Base-by-base conservation (phyloP, 225 moss, liverwort and hornwort species). In the Asterella californica region DNA sequence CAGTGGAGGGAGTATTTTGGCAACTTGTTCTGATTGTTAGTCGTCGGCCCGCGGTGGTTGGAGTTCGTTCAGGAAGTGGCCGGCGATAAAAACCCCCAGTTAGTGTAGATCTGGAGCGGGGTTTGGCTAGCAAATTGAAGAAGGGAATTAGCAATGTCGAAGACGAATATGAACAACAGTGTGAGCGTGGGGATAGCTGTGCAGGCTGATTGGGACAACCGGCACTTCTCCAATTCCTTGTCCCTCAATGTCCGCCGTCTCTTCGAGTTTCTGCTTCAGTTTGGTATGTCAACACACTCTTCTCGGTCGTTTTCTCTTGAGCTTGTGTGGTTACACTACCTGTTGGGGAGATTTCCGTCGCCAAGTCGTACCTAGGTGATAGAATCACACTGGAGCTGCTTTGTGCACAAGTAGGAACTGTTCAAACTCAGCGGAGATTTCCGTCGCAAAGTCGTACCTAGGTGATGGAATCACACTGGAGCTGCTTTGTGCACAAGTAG, bases 131-230 rank as follows among this genome's bases (percentile, higher is more conserved):
- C 25, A 25, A 10, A 71, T 42, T 71, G 22, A 5, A 45, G 71
- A 27, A 72, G 37, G 46, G 25, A 24, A 76, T 45, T 32, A 60
- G 60, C 38, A 78, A 93, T 93, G 93, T 90, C 93, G 82, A 93
- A 93, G 88, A 90, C 87, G 72, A 94, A 86, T 64, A 93, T 93
- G 81, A 93, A 85, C 42, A 94, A 92, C 76, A 95, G 90, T 65
- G 90, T 95, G 76, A 91, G 93, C 55, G 95, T 99, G 33, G 97
- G 95, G 53, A 93, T 94, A 63, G 97, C 97, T 33, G 95, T 99
- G 62, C 97, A 99, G 84, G 92, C 92, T 29, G 95, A 93, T 77
- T 99, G 97, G 95, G 97, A 99, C 46, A 99, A 99, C 80, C 94
- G 93, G 75, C 95, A 99, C 62, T 99, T 99, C 64, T 99, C 97